Percentiles rank a stretch among this genome's conserved stretches.
Evolutionary conservation across 2,329 filamentous ascomycete species (phyloP).

Genomic region (Sphaerulina populicola): DNA sequence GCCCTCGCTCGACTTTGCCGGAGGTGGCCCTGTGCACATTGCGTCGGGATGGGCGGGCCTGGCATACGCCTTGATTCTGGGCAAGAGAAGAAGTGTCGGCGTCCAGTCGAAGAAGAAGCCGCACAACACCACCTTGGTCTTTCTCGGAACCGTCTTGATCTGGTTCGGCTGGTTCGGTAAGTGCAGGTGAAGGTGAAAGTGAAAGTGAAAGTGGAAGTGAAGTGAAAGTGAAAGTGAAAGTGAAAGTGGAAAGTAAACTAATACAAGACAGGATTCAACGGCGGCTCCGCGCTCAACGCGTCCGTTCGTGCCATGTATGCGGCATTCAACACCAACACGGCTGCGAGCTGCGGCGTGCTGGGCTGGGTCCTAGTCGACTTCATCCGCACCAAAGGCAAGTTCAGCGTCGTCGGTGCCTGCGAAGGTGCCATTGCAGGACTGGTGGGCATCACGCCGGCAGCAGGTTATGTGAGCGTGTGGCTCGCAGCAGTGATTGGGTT

Average conservation of each 20-base stretch:
- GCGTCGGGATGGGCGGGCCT: slow-evolving; percentile 55
- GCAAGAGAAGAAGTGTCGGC: slow-evolving; percentile 47
- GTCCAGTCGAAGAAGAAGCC: slow-evolving; percentile 47
- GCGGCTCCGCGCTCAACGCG: slow-evolving; percentile 47
- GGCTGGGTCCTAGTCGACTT: slow-evolving; percentile 49
- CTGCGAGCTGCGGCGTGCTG: slow-evolving; percentile 47
- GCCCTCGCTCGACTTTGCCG: slow-evolving; percentile 53
- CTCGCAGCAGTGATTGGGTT: slow-evolving; percentile 48
- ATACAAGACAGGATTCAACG: slow-evolving; percentile 42
- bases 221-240: neutral
- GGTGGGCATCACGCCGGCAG: slow-evolving; percentile 53
- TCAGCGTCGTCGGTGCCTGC: slow-evolving; percentile 50
- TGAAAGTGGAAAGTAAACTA: neutral
- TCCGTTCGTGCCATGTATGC: slow-evolving; percentile 48
- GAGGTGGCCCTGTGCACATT: slow-evolving; percentile 57
- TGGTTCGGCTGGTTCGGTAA: slow-evolving; percentile 54
- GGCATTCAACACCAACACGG: slow-evolving; percentile 52
- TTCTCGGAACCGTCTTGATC: slow-evolving; percentile 56
- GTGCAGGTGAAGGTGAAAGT: neutral
- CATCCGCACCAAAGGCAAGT: slow-evolving; percentile 45
- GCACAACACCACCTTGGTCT: slow-evolving; percentile 57
- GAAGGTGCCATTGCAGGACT: slow-evolving; percentile 52
- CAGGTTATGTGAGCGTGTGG: slow-evolving; percentile 34
- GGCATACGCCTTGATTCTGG: slow-evolving; percentile 56
- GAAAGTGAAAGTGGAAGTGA: neutral